Percentiles rank a stretch among this genome's conserved stretches.
phyloP scores from a whole-genome alignment of 345 rosid genomes.

The Populus euphratica region DNA sequence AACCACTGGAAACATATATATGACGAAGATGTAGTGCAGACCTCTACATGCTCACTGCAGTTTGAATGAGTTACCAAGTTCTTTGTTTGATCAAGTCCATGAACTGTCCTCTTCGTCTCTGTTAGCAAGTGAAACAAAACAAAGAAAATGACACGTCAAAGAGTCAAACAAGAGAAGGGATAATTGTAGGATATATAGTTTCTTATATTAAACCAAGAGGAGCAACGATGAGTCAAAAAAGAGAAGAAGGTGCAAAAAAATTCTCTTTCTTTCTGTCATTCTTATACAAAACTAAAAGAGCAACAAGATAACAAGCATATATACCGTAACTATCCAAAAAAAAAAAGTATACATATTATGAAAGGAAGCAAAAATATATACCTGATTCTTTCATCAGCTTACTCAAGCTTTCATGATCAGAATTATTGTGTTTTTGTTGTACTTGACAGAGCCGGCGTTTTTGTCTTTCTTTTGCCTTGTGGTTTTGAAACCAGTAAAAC shows the following conservation, averaged over 20 bases:
- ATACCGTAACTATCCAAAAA: neutral
- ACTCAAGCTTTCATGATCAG: conserved; percentile 9
- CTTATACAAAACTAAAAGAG: neutral
- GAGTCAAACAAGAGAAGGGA: neutral
- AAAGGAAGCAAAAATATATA: conserved; percentile 7
- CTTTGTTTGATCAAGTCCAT: conserved; percentile 39
- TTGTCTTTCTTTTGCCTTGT: conserved; percentile 13
- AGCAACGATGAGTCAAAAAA: neutral
- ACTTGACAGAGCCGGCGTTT: conserved; percentile 8
- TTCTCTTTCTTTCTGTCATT: neutral
- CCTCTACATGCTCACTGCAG: conserved; percentile 36
- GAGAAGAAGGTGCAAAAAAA: neutral
- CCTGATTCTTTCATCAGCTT: conserved; percentile 26
- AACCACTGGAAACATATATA: neutral
- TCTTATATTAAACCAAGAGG: neutral
- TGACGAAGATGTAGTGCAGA: conserved; percentile 21
- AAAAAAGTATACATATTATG: neutral
- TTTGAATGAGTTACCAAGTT: conserved; percentile 28
- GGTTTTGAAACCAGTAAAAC: conserved; percentile 24
- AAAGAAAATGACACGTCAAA: neutral
- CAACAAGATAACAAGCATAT: neutral
- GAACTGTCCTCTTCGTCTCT: conserved; percentile 32
- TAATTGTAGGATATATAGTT: too few relatives aligned
- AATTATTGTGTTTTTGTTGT: conserved; percentile 8
- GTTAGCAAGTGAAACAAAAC: neutral